These are phyloP conservation scores for Tolypocladium ovalisporum DNA, from an alignment of 2,329 filamentous ascomycete species.

Conservation along the genomic window DNA sequence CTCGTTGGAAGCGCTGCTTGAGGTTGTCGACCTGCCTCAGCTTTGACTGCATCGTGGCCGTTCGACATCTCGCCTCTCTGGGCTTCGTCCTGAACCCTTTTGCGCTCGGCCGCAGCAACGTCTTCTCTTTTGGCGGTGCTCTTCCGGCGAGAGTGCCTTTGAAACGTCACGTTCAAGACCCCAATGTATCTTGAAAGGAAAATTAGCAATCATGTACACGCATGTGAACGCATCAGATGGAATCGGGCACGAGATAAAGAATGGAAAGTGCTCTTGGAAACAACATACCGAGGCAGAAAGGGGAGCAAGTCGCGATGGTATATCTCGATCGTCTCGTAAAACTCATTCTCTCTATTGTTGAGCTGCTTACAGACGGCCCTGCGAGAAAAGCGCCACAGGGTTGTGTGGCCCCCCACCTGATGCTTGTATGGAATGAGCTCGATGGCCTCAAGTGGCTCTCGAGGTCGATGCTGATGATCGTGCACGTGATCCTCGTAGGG, in stretches of 20 bases:
- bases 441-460: constrained; percentile 72
- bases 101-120: constrained; percentile 21
- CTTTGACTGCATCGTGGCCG: background rate
- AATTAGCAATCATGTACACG: background rate
- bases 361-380: constrained; percentile 95
- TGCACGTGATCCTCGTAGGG: constrained; percentile 37
- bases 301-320: constrained; percentile 81
- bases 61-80: constrained; percentile 1
- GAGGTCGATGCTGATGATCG: constrained; percentile 38
- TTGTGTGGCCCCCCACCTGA: constrained; percentile 94
- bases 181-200: constrained; percentile 68
- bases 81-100: constrained; percentile 20
- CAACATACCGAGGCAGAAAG: constrained; percentile 71
- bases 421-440: constrained; percentile 95
- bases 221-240: background rate
- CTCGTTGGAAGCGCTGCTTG: constrained; percentile 17
- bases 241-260: background rate
- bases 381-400: constrained; percentile 89
- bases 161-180: constrained; percentile 91
- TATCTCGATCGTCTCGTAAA: constrained; percentile 92
- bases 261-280: background rate
- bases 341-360: constrained; percentile 96
- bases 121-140: constrained; percentile 43
- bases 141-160: constrained; percentile 64
- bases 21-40: constrained; percentile 7